These are phyloP conservation scores for Fusarium brachygibbosum DNA, from an alignment of 2,329 filamentous ascomycete species.

Conservation along the genomic window DNA sequence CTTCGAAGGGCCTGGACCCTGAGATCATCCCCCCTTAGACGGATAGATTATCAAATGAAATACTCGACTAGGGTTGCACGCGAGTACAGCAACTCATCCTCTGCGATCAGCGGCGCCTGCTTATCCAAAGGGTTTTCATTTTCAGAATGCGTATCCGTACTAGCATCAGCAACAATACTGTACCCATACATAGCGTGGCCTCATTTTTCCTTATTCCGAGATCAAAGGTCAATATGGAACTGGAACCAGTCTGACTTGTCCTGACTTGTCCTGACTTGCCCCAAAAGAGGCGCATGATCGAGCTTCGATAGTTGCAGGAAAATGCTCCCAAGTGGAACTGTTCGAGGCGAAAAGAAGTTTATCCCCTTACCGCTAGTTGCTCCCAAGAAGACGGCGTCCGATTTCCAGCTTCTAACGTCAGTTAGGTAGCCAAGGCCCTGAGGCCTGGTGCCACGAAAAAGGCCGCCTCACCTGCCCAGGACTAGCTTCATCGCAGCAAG, in stretches of 20 bases:
- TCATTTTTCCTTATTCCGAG: constrained; percentile 13
- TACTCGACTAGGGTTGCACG: constrained; percentile 41
- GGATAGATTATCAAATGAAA: constrained; percentile 43
- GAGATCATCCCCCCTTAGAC: constrained; percentile 44
- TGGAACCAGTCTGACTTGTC: background rate
- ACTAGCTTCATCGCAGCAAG: constrained; percentile 35
- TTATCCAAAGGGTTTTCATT: background rate
- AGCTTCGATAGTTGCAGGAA: background rate
- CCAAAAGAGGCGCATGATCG: constrained; percentile 11
- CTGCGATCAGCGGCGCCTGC: constrained; percentile 31
- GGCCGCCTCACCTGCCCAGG: constrained; percentile 22
- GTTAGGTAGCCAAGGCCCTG: constrained; percentile 22
- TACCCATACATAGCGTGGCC: background rate
- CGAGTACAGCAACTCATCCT: constrained; percentile 31
- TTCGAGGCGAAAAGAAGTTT: constrained; percentile 20
- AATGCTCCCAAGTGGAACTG: constrained; percentile 29
- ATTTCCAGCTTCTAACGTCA: constrained; percentile 27
- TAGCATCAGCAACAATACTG: background rate
- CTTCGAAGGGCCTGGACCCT: constrained; percentile 49
- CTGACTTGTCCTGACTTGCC: background rate
- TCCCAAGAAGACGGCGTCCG: constrained; percentile 36
- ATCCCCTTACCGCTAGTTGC: constrained; percentile 47
- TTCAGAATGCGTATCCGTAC: background rate
- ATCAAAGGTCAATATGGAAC: background rate
- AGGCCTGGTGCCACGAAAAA: constrained; percentile 39